Conservation (phyloP, 331 rosid genomes). For the Phaseolus coccineus region DNA sequence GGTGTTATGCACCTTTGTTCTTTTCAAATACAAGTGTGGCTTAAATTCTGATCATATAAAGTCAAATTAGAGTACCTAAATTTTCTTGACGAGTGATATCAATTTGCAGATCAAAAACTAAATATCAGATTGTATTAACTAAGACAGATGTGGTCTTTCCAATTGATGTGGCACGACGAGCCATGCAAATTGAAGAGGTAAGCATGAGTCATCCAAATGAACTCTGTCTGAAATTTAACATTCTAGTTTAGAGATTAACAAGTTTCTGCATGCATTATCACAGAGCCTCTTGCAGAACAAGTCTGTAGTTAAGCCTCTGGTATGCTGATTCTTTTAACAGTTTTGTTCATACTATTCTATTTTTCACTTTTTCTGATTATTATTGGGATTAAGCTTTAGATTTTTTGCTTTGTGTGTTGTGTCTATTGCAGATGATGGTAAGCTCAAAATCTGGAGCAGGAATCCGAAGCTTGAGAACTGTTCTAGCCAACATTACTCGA, state of each 20-base stretch:
- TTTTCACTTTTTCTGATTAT: not conserved
- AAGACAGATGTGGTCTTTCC: conserved; percentile 88
- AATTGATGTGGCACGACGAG: conserved; percentile 89
- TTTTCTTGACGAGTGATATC: conserved; percentile 35
- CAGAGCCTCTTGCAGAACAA: conserved; percentile 78
- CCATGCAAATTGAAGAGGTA: conserved; percentile 95
- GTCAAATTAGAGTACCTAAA: conserved; percentile 15
- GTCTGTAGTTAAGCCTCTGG: conserved; percentile 85
- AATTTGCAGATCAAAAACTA: conserved; percentile 79
- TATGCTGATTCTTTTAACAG: conserved; percentile 45
- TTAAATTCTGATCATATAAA: conserved; percentile 18
- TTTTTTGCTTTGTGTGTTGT: conserved; percentile 23
- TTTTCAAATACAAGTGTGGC: not conserved
- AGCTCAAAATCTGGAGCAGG: conserved; percentile 98
- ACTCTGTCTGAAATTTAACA: not conserved
- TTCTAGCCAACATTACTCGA: conserved; percentile 72
- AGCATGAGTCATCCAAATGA: conserved; percentile 2
- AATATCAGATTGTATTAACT: conserved; percentile 86
- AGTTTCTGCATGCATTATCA: conserved; percentile 28
- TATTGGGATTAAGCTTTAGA: conserved; percentile 24
- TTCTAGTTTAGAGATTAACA: conserved; percentile 46
- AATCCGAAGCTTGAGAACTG: conserved; percentile 83
- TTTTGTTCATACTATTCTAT: conserved; percentile 19
- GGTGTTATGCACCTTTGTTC: not conserved
- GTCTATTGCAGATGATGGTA: conserved; percentile 77